phyloP scores from a whole-genome alignment of 2,329 filamentous ascomycete species.

The Zymoseptoria tritici region DNA sequence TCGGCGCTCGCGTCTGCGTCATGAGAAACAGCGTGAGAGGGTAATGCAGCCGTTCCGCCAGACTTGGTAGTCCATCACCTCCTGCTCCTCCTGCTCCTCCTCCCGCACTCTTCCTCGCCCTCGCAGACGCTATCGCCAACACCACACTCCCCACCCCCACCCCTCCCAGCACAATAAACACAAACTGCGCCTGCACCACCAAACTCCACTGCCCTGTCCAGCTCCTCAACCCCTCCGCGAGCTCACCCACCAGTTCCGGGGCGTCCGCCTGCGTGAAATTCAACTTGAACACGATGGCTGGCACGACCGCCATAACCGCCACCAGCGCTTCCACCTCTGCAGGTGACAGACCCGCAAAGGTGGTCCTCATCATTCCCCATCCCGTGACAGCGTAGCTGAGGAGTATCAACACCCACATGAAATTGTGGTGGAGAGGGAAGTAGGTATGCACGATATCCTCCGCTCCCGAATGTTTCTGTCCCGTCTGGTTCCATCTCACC shows the following conservation, averaged over 20 bases:
- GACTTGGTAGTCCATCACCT: slow-evolving; percentile 14
- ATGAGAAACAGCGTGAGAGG: slow-evolving; percentile 71
- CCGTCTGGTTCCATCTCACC: slow-evolving; percentile 90
- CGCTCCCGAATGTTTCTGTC: slow-evolving; percentile 89
- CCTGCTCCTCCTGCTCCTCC: slow-evolving; percentile 5
- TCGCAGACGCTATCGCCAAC: slow-evolving; percentile 13
- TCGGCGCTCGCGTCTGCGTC: slow-evolving; percentile 78
- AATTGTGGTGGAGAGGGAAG: slow-evolving; percentile 53
- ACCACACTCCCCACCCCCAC: slow-evolving; percentile 25
- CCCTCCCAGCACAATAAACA: slow-evolving; percentile 33
- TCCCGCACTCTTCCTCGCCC: slow-evolving; percentile 6
- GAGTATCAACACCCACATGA: slow-evolving; percentile 69
- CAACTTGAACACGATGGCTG: slow-evolving; percentile 77
- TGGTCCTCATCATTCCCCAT: slow-evolving; percentile 34
- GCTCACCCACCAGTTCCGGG: slow-evolving; percentile 56
- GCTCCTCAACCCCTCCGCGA: slow-evolving; percentile 32
- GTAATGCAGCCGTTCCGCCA: slow-evolving; percentile 47
- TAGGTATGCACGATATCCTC: slow-evolving; percentile 75
- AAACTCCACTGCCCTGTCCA: slow-evolving; percentile 25
- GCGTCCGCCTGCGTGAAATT: slow-evolving; percentile 82
- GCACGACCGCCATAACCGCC: slow-evolving; percentile 39
- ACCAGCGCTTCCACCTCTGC: slow-evolving; percentile 24
- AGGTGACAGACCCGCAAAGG: slow-evolving; percentile 21
- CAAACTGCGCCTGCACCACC: slow-evolving; percentile 29
- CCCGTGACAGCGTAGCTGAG: slow-evolving; percentile 59